Conservation (phyloP, 768 basidiomycete species). For the Termitomyces heimii region DNA sequence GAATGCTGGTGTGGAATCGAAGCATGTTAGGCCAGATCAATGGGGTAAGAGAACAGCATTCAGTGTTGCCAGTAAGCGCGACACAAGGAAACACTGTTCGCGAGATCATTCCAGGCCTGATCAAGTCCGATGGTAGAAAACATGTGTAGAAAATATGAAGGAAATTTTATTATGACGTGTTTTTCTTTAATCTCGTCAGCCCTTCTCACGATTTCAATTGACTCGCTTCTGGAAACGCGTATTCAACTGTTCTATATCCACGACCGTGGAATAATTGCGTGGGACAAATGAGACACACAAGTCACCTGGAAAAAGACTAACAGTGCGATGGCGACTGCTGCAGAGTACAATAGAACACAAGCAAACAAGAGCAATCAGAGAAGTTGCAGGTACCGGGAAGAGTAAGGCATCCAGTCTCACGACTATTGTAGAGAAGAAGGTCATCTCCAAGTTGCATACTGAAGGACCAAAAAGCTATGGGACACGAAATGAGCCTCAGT, state of each 20-base stretch:
- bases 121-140: too few species aligned
- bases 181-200: not conserved
- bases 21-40: not conserved
- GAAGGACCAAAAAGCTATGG: too few species aligned
- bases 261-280: not conserved
- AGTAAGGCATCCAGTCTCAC: not conserved
- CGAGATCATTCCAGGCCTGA: not conserved
- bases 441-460: not conserved
- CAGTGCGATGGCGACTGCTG: not conserved
- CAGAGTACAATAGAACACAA: not conserved
- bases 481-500: too few species aligned
- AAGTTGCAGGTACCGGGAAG: not conserved
- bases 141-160: not conserved
- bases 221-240: not conserved
- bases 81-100: not conserved
- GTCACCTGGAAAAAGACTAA: not conserved
- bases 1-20: too few species aligned
- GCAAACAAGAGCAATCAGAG: not conserved
- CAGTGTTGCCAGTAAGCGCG: not conserved
- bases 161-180: not conserved
- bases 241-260: not conserved
- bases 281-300: not conserved
- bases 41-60: not conserved
- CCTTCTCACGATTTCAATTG: not conserved
- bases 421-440: not conserved